Percentiles rank a stretch among this genome's conserved stretches.
These are phyloP conservation scores for Stenogyne calaminthoides DNA, from an alignment of 305 asterid genomes.

Conservation along the genomic window DNA sequence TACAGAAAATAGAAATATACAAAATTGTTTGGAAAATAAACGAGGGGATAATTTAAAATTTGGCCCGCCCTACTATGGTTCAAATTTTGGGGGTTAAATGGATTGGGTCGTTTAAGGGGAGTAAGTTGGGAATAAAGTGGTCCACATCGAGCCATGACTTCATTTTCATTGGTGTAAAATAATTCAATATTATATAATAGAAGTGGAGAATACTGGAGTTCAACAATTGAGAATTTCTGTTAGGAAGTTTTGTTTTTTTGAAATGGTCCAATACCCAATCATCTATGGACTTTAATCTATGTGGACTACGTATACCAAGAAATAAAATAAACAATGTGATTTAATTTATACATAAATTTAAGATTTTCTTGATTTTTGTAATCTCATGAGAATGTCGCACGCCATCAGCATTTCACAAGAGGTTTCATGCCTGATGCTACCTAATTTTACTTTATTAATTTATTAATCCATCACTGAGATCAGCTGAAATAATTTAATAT, in stretches of 20 bases:
- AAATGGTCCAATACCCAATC: neutral
- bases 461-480: neutral
- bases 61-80: too few species aligned
- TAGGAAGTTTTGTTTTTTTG: neutral
- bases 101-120: neutral
- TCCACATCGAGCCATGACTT: neutral
- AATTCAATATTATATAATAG: neutral
- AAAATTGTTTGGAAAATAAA: too few species aligned
- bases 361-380: neutral
- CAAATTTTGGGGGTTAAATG: neutral
- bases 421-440: neutral
- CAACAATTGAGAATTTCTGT: neutral
- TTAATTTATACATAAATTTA: neutral
- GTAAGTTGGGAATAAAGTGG: neutral
- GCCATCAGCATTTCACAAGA: neutral
- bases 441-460: neutral
- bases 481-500: neutral
- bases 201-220: neutral
- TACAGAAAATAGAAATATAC: too few species aligned
- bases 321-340: neutral
- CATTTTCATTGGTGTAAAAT: neutral
- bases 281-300: neutral
- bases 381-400: neutral
- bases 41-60: too few species aligned
- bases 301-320: neutral